A percentile compares a stretch with the other conserved stretches of the same genome.
phyloP scores from a whole-genome alignment of 2,329 filamentous ascomycete species.

The Capronia coronata region DNA sequence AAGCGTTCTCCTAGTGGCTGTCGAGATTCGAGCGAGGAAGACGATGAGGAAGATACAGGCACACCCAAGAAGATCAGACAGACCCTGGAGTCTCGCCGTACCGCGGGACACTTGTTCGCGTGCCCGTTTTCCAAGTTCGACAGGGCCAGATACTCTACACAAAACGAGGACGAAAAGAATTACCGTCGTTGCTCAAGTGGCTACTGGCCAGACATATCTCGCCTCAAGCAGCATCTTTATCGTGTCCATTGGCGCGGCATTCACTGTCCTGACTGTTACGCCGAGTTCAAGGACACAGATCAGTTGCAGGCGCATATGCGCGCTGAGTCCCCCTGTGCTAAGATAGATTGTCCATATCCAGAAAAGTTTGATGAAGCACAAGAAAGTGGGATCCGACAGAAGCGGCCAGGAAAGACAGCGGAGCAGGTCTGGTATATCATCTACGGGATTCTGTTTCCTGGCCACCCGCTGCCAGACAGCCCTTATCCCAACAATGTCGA shows the following conservation, averaged over 20 bases:
- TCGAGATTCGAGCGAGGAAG: constrained; percentile 17
- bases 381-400: constrained; percentile 23
- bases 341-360: constrained; percentile 24
- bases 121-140: constrained; percentile 27
- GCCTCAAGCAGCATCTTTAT: constrained; percentile 28
- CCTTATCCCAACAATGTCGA: constrained; percentile 24
- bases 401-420: constrained; percentile 20
- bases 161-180: constrained; percentile 23
- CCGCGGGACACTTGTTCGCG: constrained; percentile 21
- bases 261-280: constrained; percentile 23
- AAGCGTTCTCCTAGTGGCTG: constrained; percentile 12
- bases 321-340: constrained; percentile 11
- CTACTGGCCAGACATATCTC: constrained; percentile 26
- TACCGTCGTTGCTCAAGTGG: constrained; percentile 26
- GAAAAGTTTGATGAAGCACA: constrained; percentile 26
- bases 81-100: constrained; percentile 8
- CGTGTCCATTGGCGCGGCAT: constrained; percentile 24
- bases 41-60: constrained; percentile 21
- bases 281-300: constrained; percentile 17
- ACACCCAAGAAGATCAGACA: constrained; percentile 26
- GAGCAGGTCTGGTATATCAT: constrained; percentile 27
- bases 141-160: constrained; percentile 23
- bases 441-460: constrained; percentile 25
- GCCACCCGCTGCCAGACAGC: constrained; percentile 17
- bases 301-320: constrained; percentile 18